These are phyloP conservation scores for Lipomyces sp. DNA, from an alignment of 805 yeast genomes.

Conservation along the genomic window DNA sequence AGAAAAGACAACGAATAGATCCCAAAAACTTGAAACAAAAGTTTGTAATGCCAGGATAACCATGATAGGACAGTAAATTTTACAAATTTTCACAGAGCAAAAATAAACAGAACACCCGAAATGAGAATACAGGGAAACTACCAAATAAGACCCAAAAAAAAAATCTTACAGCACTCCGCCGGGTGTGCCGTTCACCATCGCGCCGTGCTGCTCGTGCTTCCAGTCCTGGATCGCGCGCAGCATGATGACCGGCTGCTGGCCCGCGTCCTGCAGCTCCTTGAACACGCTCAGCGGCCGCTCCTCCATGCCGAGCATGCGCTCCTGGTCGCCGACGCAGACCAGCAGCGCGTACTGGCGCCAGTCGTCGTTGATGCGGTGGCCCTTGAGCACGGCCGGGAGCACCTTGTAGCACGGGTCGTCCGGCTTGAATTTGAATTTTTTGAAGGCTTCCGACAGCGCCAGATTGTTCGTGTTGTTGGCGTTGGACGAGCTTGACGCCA, in stretches of 20 bases:
- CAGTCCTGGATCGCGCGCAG: slow-evolving; percentile 69
- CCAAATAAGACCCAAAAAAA: background rate
- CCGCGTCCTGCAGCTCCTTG: slow-evolving; percentile 78
- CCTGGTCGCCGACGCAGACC: slow-evolving; percentile 87
- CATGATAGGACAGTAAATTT: no score
- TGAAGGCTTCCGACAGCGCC: slow-evolving; percentile 59
- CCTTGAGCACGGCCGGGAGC: slow-evolving; percentile 80
- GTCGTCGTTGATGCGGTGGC: slow-evolving; percentile 75
- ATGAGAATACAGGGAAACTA: no score
- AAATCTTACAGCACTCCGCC: slow-evolving; percentile 28
- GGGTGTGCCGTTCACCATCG: slow-evolving; percentile 29
- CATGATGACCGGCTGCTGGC: slow-evolving; percentile 89
- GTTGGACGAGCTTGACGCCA: background rate
- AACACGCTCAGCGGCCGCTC: slow-evolving; percentile 87
- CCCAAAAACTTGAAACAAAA: no score
- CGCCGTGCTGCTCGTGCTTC: slow-evolving; percentile 29
- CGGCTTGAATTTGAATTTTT: slow-evolving; percentile 77
- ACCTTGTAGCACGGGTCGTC: slow-evolving; percentile 91
- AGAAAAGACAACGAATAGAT: no score
- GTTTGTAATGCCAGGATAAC: no score
- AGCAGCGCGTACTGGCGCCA: slow-evolving; percentile 87
- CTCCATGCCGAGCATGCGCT: slow-evolving; percentile 72
- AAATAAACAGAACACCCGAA: no score
- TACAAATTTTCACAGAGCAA: no score
- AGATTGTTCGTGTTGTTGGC: slow-evolving; percentile 4